Evolutionary conservation across 2,329 filamentous ascomycete species (phyloP).

Genomic region (Apiospora arundinis): DNA sequence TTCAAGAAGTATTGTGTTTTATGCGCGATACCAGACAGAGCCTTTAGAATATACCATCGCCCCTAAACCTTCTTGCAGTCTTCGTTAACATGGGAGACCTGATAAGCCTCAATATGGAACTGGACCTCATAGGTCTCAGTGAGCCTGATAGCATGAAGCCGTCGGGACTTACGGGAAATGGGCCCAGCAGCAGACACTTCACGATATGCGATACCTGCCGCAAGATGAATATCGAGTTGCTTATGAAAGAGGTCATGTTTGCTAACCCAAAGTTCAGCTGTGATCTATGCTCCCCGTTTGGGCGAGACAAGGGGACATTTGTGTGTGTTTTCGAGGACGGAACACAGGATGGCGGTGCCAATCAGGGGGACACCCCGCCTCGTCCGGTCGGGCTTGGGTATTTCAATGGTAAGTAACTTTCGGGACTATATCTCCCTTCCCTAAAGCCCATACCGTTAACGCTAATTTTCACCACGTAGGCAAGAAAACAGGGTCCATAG

Average conservation of each 20-base stretch:
- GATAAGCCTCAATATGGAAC: background rate
- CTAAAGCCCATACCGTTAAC: too few species aligned
- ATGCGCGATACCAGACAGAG: too few species aligned
- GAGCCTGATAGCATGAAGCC: background rate
- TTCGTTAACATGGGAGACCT: too few species aligned
- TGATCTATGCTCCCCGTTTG: background rate
- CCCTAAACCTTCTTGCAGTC: too few species aligned
- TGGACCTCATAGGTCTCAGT: background rate
- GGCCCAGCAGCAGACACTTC: background rate
- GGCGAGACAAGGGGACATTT: background rate
- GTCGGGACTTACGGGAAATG: background rate
- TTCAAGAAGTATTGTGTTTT: too few species aligned
- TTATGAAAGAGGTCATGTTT: background rate
- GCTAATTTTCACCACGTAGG: too few species aligned
- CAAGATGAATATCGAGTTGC: background rate
- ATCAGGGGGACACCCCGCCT: background rate
- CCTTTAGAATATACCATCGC: too few species aligned
- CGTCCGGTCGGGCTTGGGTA: background rate
- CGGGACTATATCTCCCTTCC: too few species aligned
- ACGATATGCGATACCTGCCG: background rate
- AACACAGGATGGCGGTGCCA: background rate
- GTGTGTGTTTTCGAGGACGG: background rate
- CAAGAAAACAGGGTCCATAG: background rate
- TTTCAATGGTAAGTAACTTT: background rate
- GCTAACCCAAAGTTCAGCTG: background rate